Conservation (phyloP, 208 protist species). For the Tetramitus jugosus region DNA sequence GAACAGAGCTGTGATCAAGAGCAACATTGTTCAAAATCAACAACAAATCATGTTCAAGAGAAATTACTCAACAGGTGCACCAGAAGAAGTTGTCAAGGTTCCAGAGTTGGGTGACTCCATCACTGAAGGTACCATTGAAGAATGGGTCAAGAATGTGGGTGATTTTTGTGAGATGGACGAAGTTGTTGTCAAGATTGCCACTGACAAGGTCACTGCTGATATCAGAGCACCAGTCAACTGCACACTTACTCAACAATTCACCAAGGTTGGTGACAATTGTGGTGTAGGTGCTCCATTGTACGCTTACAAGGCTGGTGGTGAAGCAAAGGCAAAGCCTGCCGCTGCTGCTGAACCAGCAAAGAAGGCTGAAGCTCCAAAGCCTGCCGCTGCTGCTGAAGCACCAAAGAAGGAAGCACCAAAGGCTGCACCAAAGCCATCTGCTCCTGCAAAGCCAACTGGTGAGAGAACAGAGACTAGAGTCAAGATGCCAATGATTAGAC, state of each 20-base stretch:
- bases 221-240: slow-evolving; percentile 79
- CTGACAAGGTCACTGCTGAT: slow-evolving; percentile 94
- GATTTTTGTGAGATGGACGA: slow-evolving; percentile 84
- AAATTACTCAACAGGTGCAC: too few species aligned
- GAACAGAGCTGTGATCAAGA: too few species aligned
- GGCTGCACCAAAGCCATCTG: background rate
- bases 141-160: slow-evolving; percentile 86
- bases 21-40: too few species aligned
- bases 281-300: slow-evolving; percentile 73
- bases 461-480: slow-evolving; percentile 34
- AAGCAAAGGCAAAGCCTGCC: slow-evolving; percentile 5
- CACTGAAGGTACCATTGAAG: slow-evolving; percentile 84
- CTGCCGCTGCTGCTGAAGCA: slow-evolving; percentile 13
- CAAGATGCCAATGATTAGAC: slow-evolving; percentile 83
- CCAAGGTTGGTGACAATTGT: slow-evolving; percentile 69
- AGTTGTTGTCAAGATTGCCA: slow-evolving; percentile 91
- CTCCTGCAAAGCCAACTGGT: background rate
- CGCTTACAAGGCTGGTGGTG: background rate
- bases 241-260: slow-evolving; percentile 77
- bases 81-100: slow-evolving; percentile 57
- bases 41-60: too few species aligned
- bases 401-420: slow-evolving; percentile 9
- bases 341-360: background rate
- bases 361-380: slow-evolving; percentile 18
- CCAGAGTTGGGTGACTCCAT: slow-evolving; percentile 96